Evolutionary conservation across 192 early-diverging fungal species (phyloP).

Genomic region (Chytriomyces confervae): DNA sequence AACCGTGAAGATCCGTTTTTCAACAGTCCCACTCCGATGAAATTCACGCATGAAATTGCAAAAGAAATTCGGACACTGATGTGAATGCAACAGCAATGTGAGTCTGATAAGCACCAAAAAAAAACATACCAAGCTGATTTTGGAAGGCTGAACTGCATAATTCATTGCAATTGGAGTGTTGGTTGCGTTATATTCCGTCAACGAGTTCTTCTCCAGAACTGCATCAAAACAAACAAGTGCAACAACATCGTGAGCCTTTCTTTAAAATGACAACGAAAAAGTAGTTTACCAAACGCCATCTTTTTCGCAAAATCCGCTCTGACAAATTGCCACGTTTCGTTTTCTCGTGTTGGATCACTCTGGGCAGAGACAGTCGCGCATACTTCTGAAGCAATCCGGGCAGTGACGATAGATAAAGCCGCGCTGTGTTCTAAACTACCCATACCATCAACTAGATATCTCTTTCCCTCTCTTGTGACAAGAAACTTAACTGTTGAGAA

Average conservation of each 20-base stretch:
- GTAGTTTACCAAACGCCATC: conserved; percentile 7
- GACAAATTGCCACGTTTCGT: conserved; percentile 27
- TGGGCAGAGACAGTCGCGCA: not conserved
- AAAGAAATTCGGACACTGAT: too few relatives aligned
- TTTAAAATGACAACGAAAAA: not conserved
- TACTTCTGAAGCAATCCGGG: not conserved
- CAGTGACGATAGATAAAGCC: not conserved
- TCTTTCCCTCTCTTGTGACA: not conserved
- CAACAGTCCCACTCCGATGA: too few relatives aligned
- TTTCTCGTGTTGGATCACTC: conserved; percentile 17
- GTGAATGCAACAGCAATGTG: too few relatives aligned
- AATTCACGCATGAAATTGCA: too few relatives aligned
- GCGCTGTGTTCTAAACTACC: not conserved
- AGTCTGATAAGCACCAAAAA: conserved; percentile 1
- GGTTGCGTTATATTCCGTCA: not conserved
- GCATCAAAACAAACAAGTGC: not conserved
- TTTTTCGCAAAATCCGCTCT: not conserved
- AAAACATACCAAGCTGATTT: not conserved
- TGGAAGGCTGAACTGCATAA: not conserved
- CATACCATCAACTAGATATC: not conserved
- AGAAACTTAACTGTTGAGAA: conserved; percentile 15
- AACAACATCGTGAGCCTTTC: not conserved
- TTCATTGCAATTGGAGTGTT: conserved; percentile 13
- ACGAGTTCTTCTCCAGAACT: conserved; percentile 19
- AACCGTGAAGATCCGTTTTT: too few relatives aligned